phyloP scores from a whole-genome alignment of 2,329 filamentous ascomycete genomes.

The Leptographium lundbergii region DNA sequence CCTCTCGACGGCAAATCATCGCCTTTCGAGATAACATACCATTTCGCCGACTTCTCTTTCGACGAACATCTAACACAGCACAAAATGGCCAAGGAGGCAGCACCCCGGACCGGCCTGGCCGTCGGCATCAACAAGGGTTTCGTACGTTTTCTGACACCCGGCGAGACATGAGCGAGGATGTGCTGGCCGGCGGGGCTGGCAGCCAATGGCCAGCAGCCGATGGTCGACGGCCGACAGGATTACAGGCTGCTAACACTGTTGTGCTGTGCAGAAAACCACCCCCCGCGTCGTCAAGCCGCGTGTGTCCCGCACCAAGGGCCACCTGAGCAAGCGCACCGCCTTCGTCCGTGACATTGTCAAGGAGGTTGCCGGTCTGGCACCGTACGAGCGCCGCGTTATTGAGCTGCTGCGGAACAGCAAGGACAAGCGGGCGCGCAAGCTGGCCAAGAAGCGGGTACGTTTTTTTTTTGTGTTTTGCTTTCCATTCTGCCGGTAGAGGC shows the following conservation, averaged over 20 bases:
- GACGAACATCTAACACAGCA: slow-evolving; percentile 17
- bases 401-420: slow-evolving; percentile 98
- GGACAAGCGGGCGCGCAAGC: slow-evolving; percentile 98
- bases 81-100: slow-evolving; percentile 48
- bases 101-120: slow-evolving; percentile 45
- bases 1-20: background rate
- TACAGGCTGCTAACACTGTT: slow-evolving; percentile 26
- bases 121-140: slow-evolving; percentile 44
- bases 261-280: slow-evolving; percentile 60
- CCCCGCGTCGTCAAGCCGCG: slow-evolving; percentile 64
- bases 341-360: slow-evolving; percentile 97
- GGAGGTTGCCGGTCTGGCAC: slow-evolving; percentile 90
- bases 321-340: slow-evolving; percentile 89
- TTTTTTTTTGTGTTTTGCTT: background rate
- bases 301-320: slow-evolving; percentile 81
- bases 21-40: background rate
- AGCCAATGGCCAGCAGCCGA: background rate
- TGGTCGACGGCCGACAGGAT: background rate
- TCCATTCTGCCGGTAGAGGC: background rate
- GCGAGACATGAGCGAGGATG: background rate
- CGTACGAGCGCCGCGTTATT: slow-evolving; percentile 97
- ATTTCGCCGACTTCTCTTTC: slow-evolving; percentile 3
- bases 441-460: slow-evolving; percentile 96
- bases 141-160: slow-evolving; percentile 8
- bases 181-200: background rate